Evolutionary conservation across 139 green algal genomes (phyloP).

Genomic region (Chlorella sp.): DNA sequence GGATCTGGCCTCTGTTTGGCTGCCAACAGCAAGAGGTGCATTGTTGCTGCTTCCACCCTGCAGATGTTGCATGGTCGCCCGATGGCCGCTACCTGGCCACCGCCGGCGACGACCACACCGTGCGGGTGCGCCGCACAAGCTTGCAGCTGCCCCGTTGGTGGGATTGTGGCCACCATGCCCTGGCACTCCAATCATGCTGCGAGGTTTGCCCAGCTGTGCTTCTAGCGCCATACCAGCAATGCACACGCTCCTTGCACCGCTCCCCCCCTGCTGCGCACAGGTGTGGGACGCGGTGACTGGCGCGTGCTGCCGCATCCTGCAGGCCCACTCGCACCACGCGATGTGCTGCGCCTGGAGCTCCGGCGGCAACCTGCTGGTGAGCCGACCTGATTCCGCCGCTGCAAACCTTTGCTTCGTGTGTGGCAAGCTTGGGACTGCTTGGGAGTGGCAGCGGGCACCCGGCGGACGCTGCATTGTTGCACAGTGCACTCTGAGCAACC

Average conservation of each 20-base stretch:
- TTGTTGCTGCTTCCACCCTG: not conserved
- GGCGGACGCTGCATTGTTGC: not conserved
- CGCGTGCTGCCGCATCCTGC: slow-evolving; percentile 60
- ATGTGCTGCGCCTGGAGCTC: slow-evolving; percentile 87
- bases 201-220: no score
- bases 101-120: slow-evolving; percentile 68
- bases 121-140: slow-evolving; percentile 17
- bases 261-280: no score
- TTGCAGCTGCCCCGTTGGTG: no score
- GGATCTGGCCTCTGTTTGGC: no score
- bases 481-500: not conserved
- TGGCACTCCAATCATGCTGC: no score
- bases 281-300: slow-evolving; percentile 74
- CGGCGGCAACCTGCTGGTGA: slow-evolving; percentile 78
- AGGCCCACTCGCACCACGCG: slow-evolving; percentile 86
- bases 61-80: slow-evolving; percentile 83
- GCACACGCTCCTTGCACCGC: no score
- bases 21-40: no score
- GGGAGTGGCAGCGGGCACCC: not conserved
- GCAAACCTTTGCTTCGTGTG: not conserved
- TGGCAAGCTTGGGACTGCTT: no score
- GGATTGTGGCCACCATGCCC: no score
- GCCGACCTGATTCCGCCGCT: not conserved
- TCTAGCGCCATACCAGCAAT: no score
- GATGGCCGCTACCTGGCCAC: slow-evolving; percentile 66